These are phyloP conservation scores for Psilocybe subaeruginosa DNA, from an alignment of 768 basidiomycete genomes.

Conservation along the genomic window DNA sequence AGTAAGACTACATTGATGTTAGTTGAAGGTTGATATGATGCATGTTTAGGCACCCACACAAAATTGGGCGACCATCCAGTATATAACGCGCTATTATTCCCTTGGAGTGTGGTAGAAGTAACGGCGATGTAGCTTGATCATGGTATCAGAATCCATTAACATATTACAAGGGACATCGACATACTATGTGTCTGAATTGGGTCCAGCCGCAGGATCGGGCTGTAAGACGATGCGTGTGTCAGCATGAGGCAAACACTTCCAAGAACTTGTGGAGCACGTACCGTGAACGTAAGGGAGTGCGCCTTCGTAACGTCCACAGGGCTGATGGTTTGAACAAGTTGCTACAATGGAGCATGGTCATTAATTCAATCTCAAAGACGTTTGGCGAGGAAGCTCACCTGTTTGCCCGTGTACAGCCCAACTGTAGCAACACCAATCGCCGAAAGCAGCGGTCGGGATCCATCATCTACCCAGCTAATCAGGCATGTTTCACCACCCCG, in stretches of 20 bases:
- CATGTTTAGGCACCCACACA: constrained; percentile 39
- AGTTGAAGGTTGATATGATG: neutral
- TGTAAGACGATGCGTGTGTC: constrained; percentile 25
- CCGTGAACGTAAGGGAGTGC: constrained; percentile 58
- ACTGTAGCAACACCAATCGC: constrained; percentile 55
- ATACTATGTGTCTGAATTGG: constrained; percentile 62
- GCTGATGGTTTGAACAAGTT: constrained; percentile 58
- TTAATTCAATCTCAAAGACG: neutral
- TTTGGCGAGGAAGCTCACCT: constrained; percentile 37
- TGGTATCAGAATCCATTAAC: neutral
- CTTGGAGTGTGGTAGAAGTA: constrained; percentile 37
- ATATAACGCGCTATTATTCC: constrained; percentile 32
- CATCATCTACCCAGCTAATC: constrained; percentile 69
- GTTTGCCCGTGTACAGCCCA: constrained; percentile 59
- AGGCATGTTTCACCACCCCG: constrained; percentile 55
- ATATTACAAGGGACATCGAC: constrained; percentile 20
- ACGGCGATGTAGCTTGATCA: constrained; percentile 65
- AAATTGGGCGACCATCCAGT: constrained; percentile 57
- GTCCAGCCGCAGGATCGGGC: constrained; percentile 60
- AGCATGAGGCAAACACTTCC: neutral
- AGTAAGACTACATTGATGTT: constrained; percentile 42
- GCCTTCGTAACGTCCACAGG: constrained; percentile 54
- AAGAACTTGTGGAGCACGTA: constrained; percentile 28
- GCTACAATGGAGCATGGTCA: constrained; percentile 32
- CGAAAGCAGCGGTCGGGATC: constrained; percentile 47